These are phyloP conservation scores for Citrus trifoliata DNA, from an alignment of 345 rosid species.

Conservation along the genomic window DNA sequence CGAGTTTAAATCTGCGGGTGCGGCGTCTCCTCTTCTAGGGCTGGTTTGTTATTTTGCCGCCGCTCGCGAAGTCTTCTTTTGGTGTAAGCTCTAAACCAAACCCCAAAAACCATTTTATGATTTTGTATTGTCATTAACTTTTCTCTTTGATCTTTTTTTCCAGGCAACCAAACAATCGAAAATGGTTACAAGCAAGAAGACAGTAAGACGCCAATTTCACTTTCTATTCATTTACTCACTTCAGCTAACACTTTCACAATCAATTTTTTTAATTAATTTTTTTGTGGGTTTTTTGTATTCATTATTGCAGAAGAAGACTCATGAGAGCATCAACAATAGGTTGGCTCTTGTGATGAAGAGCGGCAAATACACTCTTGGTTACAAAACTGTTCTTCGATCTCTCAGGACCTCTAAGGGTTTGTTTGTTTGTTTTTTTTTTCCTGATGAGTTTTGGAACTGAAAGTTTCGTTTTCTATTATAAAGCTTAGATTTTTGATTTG, in stretches of 20 bases:
- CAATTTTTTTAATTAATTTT: background rate
- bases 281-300: background rate
- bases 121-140: background rate
- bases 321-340: conserved; percentile 60
- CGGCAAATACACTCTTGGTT: conserved; percentile 47
- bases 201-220: background rate
- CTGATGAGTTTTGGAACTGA: background rate
- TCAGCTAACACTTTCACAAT: background rate
- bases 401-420: conserved; percentile 46
- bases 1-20: too few species aligned
- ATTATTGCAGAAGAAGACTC: conserved; percentile 51
- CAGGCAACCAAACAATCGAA: background rate
- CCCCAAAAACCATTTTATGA: background rate
- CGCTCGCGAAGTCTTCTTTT: background rate
- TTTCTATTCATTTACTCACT: background rate
- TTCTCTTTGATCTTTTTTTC: background rate
- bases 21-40: background rate
- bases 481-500: background rate
- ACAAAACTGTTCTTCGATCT: conserved; percentile 52
- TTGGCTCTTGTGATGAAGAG: conserved; percentile 62
- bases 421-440: conserved; percentile 12
- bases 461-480: background rate
- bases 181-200: conserved; percentile 15
- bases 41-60: background rate
- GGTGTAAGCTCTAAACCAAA: background rate